Evolutionary conservation across 2,329 filamentous ascomycete genomes (phyloP).

Genomic region (Mycosphaerella sp.): DNA sequence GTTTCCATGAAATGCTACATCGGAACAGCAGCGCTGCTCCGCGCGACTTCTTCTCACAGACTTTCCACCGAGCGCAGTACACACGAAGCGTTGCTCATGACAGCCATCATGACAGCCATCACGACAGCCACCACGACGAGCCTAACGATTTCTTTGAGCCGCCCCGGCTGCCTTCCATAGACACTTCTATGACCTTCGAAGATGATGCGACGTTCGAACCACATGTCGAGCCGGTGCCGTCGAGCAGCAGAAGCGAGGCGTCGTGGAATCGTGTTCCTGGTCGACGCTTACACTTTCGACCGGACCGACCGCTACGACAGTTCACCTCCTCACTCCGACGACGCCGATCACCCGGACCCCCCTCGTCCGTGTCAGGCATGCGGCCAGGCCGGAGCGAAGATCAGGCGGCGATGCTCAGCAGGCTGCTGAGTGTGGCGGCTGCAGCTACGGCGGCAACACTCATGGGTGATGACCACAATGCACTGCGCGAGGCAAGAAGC

Average conservation of each 20-base stretch:
- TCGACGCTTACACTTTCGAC: conserved; percentile 27
- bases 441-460: conserved; percentile 59
- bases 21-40: conserved; percentile 14
- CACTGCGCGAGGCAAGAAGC: conserved; percentile 50
- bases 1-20: conserved; percentile 21
- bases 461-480: conserved; percentile 53
- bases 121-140: conserved; percentile 16
- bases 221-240: conserved; percentile 19
- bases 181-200: conserved; percentile 29
- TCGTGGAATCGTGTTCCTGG: conserved; percentile 26
- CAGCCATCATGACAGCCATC: not conserved
- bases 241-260: conserved; percentile 22
- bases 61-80: conserved; percentile 22
- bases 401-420: conserved; percentile 55
- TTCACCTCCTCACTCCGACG: conserved; percentile 45
- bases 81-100: conserved; percentile 14
- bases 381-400: conserved; percentile 50
- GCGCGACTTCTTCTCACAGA: conserved; percentile 8
- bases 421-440: conserved; percentile 56
- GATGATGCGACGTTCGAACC: conserved; percentile 32
- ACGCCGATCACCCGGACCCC: conserved; percentile 43
- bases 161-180: conserved; percentile 31
- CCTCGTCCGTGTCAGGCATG: conserved; percentile 17
- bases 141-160: conserved; percentile 17
- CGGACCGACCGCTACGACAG: conserved; percentile 35